phyloP scores from a whole-genome alignment of 2,329 filamentous ascomycete species.

The Cadophora luteo-olivacea region DNA sequence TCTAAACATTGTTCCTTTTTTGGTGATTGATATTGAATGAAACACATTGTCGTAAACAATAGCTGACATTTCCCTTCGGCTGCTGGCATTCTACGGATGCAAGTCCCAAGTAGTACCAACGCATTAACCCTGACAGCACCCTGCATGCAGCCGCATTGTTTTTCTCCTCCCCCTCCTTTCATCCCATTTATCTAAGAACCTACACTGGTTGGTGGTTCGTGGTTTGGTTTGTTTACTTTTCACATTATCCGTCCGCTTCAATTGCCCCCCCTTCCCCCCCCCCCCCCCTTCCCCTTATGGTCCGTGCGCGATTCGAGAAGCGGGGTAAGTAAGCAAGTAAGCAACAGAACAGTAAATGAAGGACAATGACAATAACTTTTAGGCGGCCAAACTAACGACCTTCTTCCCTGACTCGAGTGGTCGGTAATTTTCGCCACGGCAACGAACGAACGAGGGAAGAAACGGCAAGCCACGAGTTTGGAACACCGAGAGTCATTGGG shows the following conservation, averaged over 20 bases:
- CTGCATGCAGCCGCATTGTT: slow-evolving; percentile 7
- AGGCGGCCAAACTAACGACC: not conserved
- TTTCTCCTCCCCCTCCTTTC: not conserved
- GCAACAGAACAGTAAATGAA: not conserved
- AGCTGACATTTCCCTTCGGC: too few species aligned
- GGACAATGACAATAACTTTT: not conserved
- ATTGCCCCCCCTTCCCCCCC: too few species aligned
- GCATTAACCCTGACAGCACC: not conserved
- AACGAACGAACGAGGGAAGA: too few species aligned
- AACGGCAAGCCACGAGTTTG: not conserved
- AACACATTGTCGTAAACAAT: not conserved
- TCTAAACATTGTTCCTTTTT: slow-evolving; percentile 35
- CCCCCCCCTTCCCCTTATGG: too few species aligned
- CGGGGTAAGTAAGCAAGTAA: not conserved
- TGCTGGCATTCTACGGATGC: too few species aligned
- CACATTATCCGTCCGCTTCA: not conserved
- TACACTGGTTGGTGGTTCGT: not conserved
- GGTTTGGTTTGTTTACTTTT: not conserved
- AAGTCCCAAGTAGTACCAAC: not conserved
- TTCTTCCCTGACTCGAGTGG: too few species aligned
- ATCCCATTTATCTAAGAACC: not conserved
- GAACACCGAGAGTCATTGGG: too few species aligned
- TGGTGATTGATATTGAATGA: slow-evolving; percentile 18
- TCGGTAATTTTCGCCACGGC: not conserved
- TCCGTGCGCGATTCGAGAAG: not conserved